Conservation (phyloP, 371 early-diverging fungal genomes). For the Rhizopus microsporus region DNA sequence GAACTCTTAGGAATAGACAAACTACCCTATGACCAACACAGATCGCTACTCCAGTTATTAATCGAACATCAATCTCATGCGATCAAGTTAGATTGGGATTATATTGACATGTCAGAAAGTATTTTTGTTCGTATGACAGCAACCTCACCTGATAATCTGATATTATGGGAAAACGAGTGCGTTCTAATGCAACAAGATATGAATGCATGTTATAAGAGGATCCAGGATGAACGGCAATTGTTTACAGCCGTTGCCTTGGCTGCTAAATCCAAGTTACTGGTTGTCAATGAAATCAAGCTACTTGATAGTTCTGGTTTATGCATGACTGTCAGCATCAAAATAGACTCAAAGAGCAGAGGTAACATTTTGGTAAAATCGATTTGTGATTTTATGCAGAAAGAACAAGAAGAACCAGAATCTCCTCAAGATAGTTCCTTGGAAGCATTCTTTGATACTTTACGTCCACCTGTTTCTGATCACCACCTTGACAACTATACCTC, state of each 20-base stretch:
- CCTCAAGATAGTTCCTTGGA: constrained; percentile 11
- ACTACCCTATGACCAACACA: background rate
- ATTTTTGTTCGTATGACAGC: background rate
- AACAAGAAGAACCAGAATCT: background rate
- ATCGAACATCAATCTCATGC: background rate
- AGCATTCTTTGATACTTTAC: constrained; percentile 29
- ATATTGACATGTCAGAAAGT: background rate
- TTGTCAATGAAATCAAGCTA: background rate
- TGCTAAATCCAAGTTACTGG: background rate
- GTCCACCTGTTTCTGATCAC: constrained; percentile 25
- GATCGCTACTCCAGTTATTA: background rate
- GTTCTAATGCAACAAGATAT: background rate
- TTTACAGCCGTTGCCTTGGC: background rate
- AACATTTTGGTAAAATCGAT: background rate
- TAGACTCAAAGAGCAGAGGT: background rate
- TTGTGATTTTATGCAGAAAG: background rate
- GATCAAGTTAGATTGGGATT: background rate
- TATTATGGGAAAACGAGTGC: background rate
- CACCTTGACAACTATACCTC: constrained; percentile 12
- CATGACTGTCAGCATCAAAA: background rate
- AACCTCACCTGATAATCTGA: background rate
- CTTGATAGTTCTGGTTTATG: background rate
- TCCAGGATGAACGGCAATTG: background rate
- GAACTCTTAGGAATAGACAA: background rate
- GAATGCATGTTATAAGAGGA: background rate